Evolutionary conservation across 1,284 basidiomycete species (phyloP).

Genomic region (Leccinum solheimii): DNA sequence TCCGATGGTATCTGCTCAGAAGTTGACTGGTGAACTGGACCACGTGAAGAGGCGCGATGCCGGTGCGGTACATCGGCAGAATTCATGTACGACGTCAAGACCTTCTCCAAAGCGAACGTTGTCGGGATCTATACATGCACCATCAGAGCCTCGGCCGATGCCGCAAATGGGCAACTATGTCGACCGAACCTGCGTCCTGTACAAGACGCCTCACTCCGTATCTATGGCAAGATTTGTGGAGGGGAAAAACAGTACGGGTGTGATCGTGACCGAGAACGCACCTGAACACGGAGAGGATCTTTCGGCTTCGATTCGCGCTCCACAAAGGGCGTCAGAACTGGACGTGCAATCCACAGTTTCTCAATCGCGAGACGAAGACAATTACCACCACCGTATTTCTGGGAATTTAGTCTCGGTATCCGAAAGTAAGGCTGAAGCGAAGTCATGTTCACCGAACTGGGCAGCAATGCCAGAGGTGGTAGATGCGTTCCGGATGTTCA

Average conservation of each 20-base stretch:
- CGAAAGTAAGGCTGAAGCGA: not conserved
- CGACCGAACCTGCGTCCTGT: not conserved
- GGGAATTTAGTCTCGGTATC: not conserved
- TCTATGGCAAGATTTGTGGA: not conserved
- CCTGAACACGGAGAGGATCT: not conserved
- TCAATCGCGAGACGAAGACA: not conserved
- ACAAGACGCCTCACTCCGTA: not conserved
- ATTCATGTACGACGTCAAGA: not conserved
- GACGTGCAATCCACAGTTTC: not conserved
- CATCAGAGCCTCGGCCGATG: not conserved
- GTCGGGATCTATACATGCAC: conserved; percentile 22
- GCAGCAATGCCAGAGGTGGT: conserved; percentile 23
- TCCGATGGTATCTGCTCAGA: not conserved
- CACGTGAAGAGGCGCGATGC: not conserved
- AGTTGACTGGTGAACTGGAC: not conserved
- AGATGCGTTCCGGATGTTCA: conserved; percentile 20
- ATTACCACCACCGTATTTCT: not conserved
- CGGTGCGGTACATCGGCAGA: not conserved
- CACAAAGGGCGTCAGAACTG: not conserved
- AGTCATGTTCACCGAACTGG: conserved; percentile 17
- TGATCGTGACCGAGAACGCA: not conserved
- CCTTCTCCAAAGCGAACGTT: conserved; percentile 12
- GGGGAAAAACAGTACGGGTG: not conserved
- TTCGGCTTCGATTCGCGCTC: conserved; percentile 17
- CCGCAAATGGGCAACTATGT: not conserved